Evolutionary conservation across 371 early-diverging fungal species (phyloP).

Genomic region (Hamiltosporidium magnivora): DNA sequence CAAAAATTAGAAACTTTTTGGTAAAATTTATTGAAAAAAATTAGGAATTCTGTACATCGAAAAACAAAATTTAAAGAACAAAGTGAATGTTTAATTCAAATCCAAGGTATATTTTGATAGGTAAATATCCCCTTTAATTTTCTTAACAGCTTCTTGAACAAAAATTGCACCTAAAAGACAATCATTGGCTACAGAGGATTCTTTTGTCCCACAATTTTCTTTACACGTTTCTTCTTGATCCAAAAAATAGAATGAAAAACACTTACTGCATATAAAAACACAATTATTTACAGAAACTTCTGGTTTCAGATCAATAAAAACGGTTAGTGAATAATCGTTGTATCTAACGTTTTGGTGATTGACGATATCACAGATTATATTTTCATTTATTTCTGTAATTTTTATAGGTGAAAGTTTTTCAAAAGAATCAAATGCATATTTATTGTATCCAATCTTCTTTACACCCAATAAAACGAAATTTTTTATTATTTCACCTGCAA

Average conservation of each 20-base stretch:
- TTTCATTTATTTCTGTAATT: conserved; percentile 21
- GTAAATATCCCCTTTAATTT: conserved; percentile 9
- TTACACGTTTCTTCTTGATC: background rate
- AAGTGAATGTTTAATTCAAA: background rate
- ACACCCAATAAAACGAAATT: conserved; percentile 34
- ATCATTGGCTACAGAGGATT: background rate
- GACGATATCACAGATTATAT: conserved; percentile 6
- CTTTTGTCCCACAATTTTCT: background rate
- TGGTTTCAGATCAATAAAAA: too few species aligned
- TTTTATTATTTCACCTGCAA: conserved; percentile 38
- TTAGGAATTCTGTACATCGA: too few species aligned
- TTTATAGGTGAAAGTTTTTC: conserved; percentile 12
- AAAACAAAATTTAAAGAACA: too few species aligned
- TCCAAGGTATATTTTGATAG: conserved; percentile 2
- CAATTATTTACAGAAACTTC: too few species aligned
- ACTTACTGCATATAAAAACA: background rate
- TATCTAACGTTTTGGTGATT: too few species aligned
- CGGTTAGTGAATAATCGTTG: too few species aligned
- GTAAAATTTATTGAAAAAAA: too few species aligned
- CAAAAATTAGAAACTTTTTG: too few species aligned
- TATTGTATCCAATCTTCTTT: conserved; percentile 7
- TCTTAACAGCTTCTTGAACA: conserved; percentile 35
- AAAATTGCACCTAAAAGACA: conserved; percentile 34
- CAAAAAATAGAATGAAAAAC: too few species aligned
- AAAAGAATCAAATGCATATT: conserved; percentile 5